phyloP scores from a whole-genome alignment of 1,139 yeast species.

The Geotrichum reessii region DNA sequence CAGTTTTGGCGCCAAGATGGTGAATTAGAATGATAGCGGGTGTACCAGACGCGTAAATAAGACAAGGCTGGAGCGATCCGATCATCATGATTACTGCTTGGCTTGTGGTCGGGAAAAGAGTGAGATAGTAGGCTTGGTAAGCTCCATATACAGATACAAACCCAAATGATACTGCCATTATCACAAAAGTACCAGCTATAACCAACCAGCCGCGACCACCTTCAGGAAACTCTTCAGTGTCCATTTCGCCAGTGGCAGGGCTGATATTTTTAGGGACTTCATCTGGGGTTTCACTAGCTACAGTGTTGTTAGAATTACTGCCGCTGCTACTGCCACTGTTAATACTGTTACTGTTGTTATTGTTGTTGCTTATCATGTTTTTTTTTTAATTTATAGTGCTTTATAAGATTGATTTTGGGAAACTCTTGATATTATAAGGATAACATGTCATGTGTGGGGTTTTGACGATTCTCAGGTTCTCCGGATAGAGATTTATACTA shows the following conservation, averaged over 20 bases:
- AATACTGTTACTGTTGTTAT: not conserved
- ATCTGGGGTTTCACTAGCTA: not conserved
- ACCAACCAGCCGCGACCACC: slow-evolving; percentile 33
- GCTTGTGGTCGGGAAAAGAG: slow-evolving; percentile 41
- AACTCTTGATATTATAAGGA: not conserved
- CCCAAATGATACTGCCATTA: slow-evolving; percentile 38
- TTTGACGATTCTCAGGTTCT: not conserved
- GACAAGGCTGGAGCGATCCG: slow-evolving; percentile 52
- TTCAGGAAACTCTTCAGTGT: slow-evolving; percentile 27
- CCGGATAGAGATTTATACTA: not conserved
- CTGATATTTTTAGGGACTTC: not conserved
- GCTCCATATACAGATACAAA: slow-evolving; percentile 53
- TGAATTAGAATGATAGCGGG: slow-evolving; percentile 53
- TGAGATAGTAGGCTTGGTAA: slow-evolving; percentile 49
- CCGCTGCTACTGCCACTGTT: not conserved
- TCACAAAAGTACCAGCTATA: slow-evolving; percentile 27
- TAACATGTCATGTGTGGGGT: not conserved
- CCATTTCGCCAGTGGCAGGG: slow-evolving; percentile 4
- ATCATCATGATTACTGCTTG: slow-evolving; percentile 41
- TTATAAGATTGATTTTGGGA: too few relatives aligned
- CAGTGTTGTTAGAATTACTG: not conserved
- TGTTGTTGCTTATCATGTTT: not conserved
- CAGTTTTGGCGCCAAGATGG: slow-evolving; percentile 34
- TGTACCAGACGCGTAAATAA: slow-evolving; percentile 42
- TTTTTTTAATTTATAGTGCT: too few relatives aligned